Percentiles rank a stretch among this genome's conserved stretches.
Conservation (phyloP, 768 basidiomycete genomes). For the Suillus luteus region DNA sequence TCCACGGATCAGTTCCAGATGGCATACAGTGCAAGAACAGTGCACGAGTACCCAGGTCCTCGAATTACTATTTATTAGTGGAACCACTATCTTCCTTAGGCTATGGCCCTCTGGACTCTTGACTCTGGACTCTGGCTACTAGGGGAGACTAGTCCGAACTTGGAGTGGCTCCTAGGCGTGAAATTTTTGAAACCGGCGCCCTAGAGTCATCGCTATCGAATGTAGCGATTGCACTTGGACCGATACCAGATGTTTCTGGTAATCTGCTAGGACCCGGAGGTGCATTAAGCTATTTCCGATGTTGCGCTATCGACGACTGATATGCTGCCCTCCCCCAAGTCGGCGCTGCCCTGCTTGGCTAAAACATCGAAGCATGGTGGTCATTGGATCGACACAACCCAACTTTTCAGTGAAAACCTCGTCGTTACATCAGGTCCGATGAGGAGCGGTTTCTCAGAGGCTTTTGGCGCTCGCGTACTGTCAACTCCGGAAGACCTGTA, state of each 20-base stretch:
- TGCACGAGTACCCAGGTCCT: not conserved
- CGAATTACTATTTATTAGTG: not conserved
- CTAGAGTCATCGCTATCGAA: not conserved
- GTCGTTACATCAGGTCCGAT: conserved; percentile 17
- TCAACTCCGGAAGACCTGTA: conserved; percentile 21
- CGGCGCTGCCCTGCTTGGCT: conserved; percentile 11
- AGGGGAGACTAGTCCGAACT: not conserved
- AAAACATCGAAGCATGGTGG: not conserved
- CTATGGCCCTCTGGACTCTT: not conserved
- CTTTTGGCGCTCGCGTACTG: conserved; percentile 10
- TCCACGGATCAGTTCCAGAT: not conserved
- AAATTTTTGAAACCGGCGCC: not conserved
- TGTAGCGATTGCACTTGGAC: too few relatives aligned
- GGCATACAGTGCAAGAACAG: not conserved
- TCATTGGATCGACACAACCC: not conserved
- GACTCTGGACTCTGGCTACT: not conserved
- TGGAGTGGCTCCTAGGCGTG: not conserved
- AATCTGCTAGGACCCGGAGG: not conserved
- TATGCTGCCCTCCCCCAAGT: not conserved
- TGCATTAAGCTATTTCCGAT: not conserved
- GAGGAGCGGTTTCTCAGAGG: conserved; percentile 18
- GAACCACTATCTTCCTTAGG: not conserved
- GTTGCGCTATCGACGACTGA: not conserved
- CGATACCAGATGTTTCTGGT: not conserved
- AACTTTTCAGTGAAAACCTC: conserved; percentile 14